Evolutionary conservation across 2,329 filamentous ascomycete genomes (phyloP).

Genomic region (Zarea fungicola): DNA sequence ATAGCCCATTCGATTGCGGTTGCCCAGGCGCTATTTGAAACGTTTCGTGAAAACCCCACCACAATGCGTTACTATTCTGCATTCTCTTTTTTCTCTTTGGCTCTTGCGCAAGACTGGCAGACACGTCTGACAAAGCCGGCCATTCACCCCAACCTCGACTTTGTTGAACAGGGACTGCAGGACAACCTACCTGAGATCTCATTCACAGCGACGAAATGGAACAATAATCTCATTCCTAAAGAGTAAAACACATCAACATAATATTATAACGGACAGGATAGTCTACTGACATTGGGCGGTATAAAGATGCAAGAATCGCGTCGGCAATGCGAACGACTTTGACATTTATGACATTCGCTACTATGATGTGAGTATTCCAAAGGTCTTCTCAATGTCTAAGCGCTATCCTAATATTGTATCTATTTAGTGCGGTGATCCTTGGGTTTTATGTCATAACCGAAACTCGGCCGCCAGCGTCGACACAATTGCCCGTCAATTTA

Average conservation of each 20-base stretch:
- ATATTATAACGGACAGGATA: not conserved
- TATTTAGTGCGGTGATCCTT: conserved; percentile 1
- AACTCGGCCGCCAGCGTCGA: not conserved
- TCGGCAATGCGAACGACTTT: conserved; percentile 5
- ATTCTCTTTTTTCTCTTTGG: not conserved
- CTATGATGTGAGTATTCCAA: not conserved
- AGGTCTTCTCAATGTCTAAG: too few species aligned
- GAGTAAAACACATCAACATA: not conserved
- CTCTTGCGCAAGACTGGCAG: not conserved
- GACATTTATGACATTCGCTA: conserved; percentile 7
- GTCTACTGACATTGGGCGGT: not conserved
- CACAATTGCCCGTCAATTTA: conserved; percentile 5
- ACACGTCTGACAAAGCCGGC: not conserved
- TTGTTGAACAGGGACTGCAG: conserved; percentile 6
- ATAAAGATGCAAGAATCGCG: not conserved
- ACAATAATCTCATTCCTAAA: not conserved
- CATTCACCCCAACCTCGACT: conserved; percentile 5
- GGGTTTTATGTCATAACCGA: conserved; percentile 3
- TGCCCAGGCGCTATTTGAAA: too few species aligned
- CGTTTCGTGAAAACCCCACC: too few species aligned
- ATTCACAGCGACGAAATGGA: conserved; percentile 7
- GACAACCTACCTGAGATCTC: conserved; percentile 1
- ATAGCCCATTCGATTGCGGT: too few species aligned
- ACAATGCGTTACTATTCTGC: too few species aligned
- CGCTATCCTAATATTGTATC: not conserved